A percentile compares a stretch with the other conserved stretches of the same genome.
phyloP scores from a whole-genome alignment of 306 rosid species.

The Carpinus viminea region DNA sequence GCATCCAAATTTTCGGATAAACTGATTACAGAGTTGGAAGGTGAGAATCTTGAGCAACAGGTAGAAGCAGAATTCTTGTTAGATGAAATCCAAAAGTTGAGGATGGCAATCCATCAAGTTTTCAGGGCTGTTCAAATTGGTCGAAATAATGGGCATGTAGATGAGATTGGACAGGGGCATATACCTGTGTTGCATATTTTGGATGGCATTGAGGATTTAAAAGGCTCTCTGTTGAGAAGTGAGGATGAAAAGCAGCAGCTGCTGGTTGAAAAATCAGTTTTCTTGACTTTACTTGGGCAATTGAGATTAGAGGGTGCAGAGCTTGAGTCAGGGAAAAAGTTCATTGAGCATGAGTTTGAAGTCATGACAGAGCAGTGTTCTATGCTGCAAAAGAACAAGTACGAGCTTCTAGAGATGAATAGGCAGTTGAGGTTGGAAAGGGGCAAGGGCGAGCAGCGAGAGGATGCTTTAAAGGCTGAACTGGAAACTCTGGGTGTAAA shows the following conservation, averaged over 20 bases:
- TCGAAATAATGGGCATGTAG: slow-evolving; percentile 36
- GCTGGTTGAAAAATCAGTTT: slow-evolving; percentile 68
- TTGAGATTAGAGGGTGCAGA: slow-evolving; percentile 55
- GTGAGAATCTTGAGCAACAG: slow-evolving; percentile 92
- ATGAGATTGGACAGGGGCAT: slow-evolving; percentile 52
- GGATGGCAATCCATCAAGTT: slow-evolving; percentile 61
- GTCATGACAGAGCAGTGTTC: slow-evolving; percentile 40
- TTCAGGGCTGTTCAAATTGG: slow-evolving; percentile 67
- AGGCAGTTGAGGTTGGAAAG: slow-evolving; percentile 51
- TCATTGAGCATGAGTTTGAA: slow-evolving; percentile 53
- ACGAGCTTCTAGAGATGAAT: slow-evolving; percentile 59
- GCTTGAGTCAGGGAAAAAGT: slow-evolving; percentile 44
- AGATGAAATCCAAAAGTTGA: slow-evolving; percentile 75
- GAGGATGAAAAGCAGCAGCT: slow-evolving; percentile 78
- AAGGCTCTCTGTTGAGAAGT: slow-evolving; percentile 51
- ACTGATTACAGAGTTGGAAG: slow-evolving; percentile 85
- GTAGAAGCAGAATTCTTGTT: slow-evolving; percentile 78
- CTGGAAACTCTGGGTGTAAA: slow-evolving; percentile 49
- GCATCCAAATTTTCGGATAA: slow-evolving; percentile 72
- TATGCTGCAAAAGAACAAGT: slow-evolving; percentile 57
- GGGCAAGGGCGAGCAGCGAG: slow-evolving; percentile 54
- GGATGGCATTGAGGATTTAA: slow-evolving; percentile 61
- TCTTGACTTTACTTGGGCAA: slow-evolving; percentile 65
- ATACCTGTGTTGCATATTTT: slow-evolving; percentile 50
- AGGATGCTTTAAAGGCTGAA: slow-evolving; percentile 47